phyloP scores from a whole-genome alignment of 139 green algal genomes.

The Pleodorina starrii region DNA sequence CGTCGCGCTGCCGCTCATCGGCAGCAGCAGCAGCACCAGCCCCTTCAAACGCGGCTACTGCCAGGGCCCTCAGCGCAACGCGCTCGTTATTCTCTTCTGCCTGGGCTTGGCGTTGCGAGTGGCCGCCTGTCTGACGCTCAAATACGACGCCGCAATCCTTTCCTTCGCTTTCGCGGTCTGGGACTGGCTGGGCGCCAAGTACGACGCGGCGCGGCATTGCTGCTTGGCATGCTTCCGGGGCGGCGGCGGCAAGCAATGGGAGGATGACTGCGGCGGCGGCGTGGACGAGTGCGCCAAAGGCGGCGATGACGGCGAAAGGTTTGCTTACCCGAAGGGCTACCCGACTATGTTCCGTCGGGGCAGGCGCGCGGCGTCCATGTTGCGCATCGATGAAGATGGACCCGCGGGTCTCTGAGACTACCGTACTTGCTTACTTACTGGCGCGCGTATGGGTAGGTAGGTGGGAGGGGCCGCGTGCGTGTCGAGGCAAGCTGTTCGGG shows the following conservation, averaged over 20 bases:
- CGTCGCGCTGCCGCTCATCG: too few species aligned
- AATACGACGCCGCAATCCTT: not conserved
- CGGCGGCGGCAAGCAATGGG: too few species aligned
- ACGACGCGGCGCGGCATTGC: not conserved
- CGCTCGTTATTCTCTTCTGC: not conserved
- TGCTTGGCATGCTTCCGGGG: not conserved
- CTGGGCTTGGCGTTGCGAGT: not conserved
- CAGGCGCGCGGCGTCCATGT: too few species aligned
- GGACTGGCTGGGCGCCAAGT: not conserved
- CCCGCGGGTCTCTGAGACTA: too few species aligned
- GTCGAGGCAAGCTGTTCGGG: too few species aligned
- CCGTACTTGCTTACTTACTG: too few species aligned
- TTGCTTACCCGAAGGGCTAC: too few species aligned
- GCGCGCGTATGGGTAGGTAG: too few species aligned
- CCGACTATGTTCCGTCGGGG: too few species aligned
- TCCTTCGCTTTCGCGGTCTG: not conserved
- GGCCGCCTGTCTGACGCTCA: not conserved
- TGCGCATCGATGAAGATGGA: too few species aligned
- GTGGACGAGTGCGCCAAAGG: not conserved
- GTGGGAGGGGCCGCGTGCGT: too few species aligned
- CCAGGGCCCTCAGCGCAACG: not conserved
- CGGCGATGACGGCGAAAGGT: too few species aligned
- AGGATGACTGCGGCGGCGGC: not conserved
- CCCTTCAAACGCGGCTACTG: not conserved
- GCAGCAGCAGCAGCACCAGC: not conserved